Base-by-base conservation (phyloP, 495 filamentous ascomycete species). In the Friedmanniomyces simplex region DNA sequence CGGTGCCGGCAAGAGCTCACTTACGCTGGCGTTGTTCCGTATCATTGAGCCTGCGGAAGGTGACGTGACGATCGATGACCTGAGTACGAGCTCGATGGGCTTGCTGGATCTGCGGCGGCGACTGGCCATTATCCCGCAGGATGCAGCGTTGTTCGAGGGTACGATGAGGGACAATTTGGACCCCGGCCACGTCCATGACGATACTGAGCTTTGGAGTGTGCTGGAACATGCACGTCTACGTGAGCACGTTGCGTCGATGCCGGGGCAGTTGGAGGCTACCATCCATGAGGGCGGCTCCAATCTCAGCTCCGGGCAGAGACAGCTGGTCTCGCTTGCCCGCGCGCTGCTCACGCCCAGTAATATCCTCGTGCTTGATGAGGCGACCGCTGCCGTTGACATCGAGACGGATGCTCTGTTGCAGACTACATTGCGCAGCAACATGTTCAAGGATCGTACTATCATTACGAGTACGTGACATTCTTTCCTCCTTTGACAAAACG, bases 201-300 rank as follows among this genome's bases (percentile, higher is more conserved):
- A 99, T 68, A 95, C 90, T 12, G 94, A 96, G 67, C 81, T 99
- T 16, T 99, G 94, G 94, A 91, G 87, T 64, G 94, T 96, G 39
- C 78, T 99, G 49, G 93, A 95, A 70, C 91, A 96, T 73, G 91
- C 93, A 39, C 82, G 91, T 68, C 75, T 99, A 56, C 95, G 91
- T 69, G 89, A 94, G 41, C 88, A 99, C 71, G 82, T 99, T 47
- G 72, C 88, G 1, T 78, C 76, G 53, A 96, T 99, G 91, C 79
- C 86, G 20, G 89, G 89, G 51, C 85, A 87, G 60, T 80, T 99
- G 39, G 94, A 97, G 73, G 88, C 93, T 28, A 82, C 76, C 66
- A 83, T 99, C 45, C 79, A 95, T 63, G 93, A 99, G 88, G 94
- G 89, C 74, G 91, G 88, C 88, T 82, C 80, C 53, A 84, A 85